Evolutionary conservation across 768 basidiomycete species (phyloP), one percentile per base, ranked within the genome.

Genomic region (Fomitopsis pulvina): DNA sequence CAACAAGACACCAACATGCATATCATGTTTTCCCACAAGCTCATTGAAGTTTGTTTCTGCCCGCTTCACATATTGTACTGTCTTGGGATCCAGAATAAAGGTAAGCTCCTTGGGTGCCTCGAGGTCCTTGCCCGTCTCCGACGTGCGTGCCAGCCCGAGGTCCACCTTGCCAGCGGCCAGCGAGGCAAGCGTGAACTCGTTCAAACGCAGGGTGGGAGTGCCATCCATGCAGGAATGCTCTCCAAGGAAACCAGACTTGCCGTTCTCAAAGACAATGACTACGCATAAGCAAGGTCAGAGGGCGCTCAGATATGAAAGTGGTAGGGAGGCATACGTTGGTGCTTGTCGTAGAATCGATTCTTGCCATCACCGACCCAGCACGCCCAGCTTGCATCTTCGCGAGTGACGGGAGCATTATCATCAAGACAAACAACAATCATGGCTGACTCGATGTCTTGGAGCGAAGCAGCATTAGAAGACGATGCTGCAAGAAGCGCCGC

Each of bases 291-390:
- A 25, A 26, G 27, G 30, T 42, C 16, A 8, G 27, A 40, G 16
- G 11, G 34, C 38, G 25, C 22, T 18, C 10, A 22, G 5, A 21
- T 22, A 47, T 47, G n/a, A 42, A 26, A 51, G 51, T 38, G 4
- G 28, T 2, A 48, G n/a, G 38, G 18, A n/a, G 37, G 4, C 85
- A 28, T 63, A 92, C 91, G 60, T 62, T 98, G 90, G 63, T 98
- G 95, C 68, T 99, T 99, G 73, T 98, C 96, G 63, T 85, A 97
- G 75, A 87, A 99, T 52, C 95, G 73, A 65, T 95, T 96, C 44
- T 82, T 73, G 21, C 92, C 94, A 57, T 95, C 79, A 27, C 93
- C 95, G 21, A 84, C 83, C 93, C 95, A 97, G 43, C 81, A 80
- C 18, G 69, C 73, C 83, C 87, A 87, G 49, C 87, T 87, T 11